Percentiles rank a stretch among this genome's conserved stretches.
Evolutionary conservation across 495 filamentous ascomycete genomes (phyloP).

Genomic region (Penicillium paradoxum): DNA sequence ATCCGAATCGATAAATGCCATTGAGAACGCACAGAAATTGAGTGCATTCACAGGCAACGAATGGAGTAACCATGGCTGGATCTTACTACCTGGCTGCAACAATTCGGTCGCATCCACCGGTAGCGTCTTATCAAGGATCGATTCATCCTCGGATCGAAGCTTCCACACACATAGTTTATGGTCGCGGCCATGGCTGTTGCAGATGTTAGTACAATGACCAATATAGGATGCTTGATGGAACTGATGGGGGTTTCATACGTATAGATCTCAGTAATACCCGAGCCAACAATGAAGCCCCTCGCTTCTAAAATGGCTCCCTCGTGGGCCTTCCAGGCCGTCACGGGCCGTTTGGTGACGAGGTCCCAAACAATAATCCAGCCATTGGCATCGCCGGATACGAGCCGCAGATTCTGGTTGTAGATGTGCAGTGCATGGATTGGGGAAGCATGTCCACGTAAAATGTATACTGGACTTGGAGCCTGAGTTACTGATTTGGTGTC

Average conservation of each 20-base stretch:
- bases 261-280: constrained; percentile 52
- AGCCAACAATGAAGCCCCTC: constrained; percentile 46
- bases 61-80: constrained; percentile 80
- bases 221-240: neutral
- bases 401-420: constrained; percentile 64
- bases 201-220: neutral
- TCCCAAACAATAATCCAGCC: constrained; percentile 89
- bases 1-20: constrained; percentile 24
- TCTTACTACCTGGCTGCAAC: constrained; percentile 16
- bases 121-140: constrained; percentile 57
- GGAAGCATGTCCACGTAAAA: constrained; percentile 80
- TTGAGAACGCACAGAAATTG: constrained; percentile 91
- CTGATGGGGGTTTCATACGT: constrained; percentile 55
- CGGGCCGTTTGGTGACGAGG: constrained; percentile 71
- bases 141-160: constrained; percentile 52
- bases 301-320: constrained; percentile 70
- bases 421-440: constrained; percentile 78
- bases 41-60: constrained; percentile 82
- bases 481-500: constrained; percentile 10
- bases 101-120: constrained; percentile 56
- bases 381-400: constrained; percentile 83
- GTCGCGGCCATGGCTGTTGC: constrained; percentile 77
- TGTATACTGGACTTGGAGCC: constrained; percentile 66
- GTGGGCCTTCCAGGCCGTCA: constrained; percentile 86
- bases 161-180: constrained; percentile 85